Conservation (phyloP, 495 filamentous ascomycete species). For the Xylaria flabelliformis region DNA sequence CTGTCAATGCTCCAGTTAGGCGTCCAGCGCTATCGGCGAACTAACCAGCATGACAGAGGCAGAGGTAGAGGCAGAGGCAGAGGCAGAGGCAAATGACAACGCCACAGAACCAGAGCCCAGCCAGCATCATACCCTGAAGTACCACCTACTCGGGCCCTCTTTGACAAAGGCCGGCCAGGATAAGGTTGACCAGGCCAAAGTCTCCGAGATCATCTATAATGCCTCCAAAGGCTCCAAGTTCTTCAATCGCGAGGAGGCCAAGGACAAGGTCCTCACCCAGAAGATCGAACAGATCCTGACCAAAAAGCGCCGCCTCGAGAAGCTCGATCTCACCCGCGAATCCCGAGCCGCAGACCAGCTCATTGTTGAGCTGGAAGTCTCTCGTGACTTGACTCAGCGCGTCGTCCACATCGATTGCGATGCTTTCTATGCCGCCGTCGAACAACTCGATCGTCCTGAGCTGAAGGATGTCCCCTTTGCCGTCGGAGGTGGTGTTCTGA, state of each 20-base stretch:
- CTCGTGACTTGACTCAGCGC: slow-evolving; percentile 80
- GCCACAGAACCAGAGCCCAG: slow-evolving; percentile 25
- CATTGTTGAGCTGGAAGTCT: slow-evolving; percentile 76
- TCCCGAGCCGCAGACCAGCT: slow-evolving; percentile 80
- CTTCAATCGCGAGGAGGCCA: slow-evolving; percentile 88
- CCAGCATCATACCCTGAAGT: slow-evolving; percentile 58
- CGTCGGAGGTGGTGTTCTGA: slow-evolving; percentile 89
- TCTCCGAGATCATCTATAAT: slow-evolving; percentile 92
- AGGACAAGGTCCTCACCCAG: slow-evolving; percentile 80
- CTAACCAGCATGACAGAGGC: slow-evolving; percentile 12
- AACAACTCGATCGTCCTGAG: slow-evolving; percentile 89
- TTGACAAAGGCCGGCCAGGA: slow-evolving; percentile 95
- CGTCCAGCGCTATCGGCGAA: background rate
- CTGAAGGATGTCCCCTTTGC: slow-evolving; percentile 90
- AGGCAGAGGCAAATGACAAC: slow-evolving; percentile 11
- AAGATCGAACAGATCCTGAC: slow-evolving; percentile 84
- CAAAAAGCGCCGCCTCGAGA: slow-evolving; percentile 78
- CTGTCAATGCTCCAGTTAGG: background rate
- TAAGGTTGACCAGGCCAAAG: slow-evolving; percentile 88
- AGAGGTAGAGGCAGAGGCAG: too few species aligned
- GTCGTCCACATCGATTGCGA: slow-evolving; percentile 97
- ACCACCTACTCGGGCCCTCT: slow-evolving; percentile 85
- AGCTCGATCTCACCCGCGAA: slow-evolving; percentile 74
- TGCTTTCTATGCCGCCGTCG: slow-evolving; percentile 96
- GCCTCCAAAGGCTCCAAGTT: slow-evolving; percentile 96